Base-by-base conservation (phyloP, 2,329 filamentous ascomycete genomes). In the Rhytidhysteron rufulum region DNA sequence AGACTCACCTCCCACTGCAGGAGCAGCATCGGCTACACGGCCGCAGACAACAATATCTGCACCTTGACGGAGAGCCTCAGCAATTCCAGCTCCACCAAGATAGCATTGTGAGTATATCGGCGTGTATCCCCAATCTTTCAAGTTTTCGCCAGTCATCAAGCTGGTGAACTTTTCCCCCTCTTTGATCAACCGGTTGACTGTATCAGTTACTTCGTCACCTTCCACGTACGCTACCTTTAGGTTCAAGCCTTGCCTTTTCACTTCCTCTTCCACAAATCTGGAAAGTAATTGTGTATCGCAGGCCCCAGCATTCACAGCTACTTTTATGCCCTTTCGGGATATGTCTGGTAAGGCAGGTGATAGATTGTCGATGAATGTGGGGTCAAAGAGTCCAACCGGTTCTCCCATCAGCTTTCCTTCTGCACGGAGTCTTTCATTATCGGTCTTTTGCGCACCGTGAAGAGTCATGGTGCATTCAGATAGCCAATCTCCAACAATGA, bases 321-420 rank as follows among this genome's bases (percentile, higher is more conserved):
- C 48, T 46, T 60, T 63, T 44, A 63, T 62, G 20, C 50, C 44
- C 29, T 62, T 40, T 31, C 54, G 58, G 8, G 56, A 54, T 21
- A 65, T 57, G 35, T 55, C 25, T 2, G 44, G 65, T 37, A 60
- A 60, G 37, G 67, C 67, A 3, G 68, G 68, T 24, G 62, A 63
- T 10, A 71, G 64, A 5, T 73, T 68, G 55, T 77, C 70, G 19
- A 78, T 63, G 45, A 79, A 77, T 2, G 74, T 72, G 2, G 67
- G 62, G 44, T 78, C 73, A 44, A 76, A 78, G 7, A 42, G 31
- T 21, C 41, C 40, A 15, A 31, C 34, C 9, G 42, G 42, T 37
- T 47, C 35, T 35, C 43, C 41, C 22, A 44, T 30, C 13, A 48
- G 41, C 37, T 41, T 49, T 20, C 45, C 40, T 19, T 49, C 65